Evolutionary conservation across 495 filamentous ascomycete species (phyloP).

Genomic region (Aspergillus heteromorphus): DNA sequence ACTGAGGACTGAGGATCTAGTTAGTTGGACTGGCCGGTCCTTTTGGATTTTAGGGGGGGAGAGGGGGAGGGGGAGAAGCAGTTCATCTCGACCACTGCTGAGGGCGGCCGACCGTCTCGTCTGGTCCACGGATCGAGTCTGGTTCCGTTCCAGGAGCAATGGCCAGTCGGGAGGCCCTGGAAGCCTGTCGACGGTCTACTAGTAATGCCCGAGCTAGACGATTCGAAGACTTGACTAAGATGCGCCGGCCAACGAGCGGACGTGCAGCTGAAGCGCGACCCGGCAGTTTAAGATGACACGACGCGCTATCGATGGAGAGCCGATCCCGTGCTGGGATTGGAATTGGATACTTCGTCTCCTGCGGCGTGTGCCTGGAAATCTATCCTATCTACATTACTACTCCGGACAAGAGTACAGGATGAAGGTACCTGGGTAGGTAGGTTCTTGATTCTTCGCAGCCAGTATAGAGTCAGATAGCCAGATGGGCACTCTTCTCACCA

Average conservation of each 20-base stretch:
- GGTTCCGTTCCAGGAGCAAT: slow-evolving; percentile 5
- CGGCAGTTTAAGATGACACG: slow-evolving; percentile 13
- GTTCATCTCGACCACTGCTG: too few relatives aligned
- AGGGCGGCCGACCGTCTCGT: neutral
- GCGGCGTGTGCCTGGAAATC: neutral
- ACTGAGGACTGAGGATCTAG: neutral
- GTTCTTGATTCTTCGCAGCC: too few relatives aligned
- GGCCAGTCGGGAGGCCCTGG: neutral
- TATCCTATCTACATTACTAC: neutral
- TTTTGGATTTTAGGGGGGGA: slow-evolving; percentile 3
- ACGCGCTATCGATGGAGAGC: slow-evolving; percentile 10
- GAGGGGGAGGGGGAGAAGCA: neutral
- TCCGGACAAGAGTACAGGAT: too few relatives aligned
- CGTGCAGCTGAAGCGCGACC: slow-evolving; percentile 6
- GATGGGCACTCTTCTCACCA: neutral
- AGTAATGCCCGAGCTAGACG: neutral
- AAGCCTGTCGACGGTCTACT: neutral
- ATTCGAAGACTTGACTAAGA: slow-evolving; percentile 6
- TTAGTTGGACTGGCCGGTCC: neutral
- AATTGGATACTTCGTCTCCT: neutral
- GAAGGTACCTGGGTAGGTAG: too few relatives aligned
- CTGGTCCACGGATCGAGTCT: slow-evolving; percentile 15
- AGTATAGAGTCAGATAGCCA: too few relatives aligned
- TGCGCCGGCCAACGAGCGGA: neutral
- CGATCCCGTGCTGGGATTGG: neutral